Evolutionary conservation across 805 yeast genomes (phyloP).

Genomic region (Starmerella bombicola): DNA sequence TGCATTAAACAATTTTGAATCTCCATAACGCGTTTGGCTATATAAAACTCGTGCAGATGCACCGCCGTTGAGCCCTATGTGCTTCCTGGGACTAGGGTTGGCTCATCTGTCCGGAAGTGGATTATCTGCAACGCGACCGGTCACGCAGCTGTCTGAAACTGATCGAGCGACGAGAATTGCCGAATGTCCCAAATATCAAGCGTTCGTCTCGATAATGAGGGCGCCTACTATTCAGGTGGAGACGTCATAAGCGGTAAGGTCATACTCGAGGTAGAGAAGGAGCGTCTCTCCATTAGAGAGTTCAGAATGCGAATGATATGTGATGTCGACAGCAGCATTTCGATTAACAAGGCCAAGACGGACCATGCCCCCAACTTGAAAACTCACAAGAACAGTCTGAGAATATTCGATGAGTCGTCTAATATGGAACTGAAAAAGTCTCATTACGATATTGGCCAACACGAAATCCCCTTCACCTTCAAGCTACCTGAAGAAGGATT

Average conservation of each 20-base stretch:
- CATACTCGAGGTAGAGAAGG: slow-evolving; percentile 5
- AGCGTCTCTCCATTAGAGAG: slow-evolving; percentile 9
- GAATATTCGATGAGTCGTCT: slow-evolving; percentile 5
- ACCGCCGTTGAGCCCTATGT: too few species aligned
- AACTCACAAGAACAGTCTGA: slow-evolving; percentile 1
- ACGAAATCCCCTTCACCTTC: slow-evolving; percentile 9
- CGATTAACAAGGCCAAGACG: neutral
- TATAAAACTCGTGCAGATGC: too few species aligned
- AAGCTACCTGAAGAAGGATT: slow-evolving; percentile 6
- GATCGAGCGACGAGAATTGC: too few species aligned
- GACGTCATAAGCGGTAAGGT: slow-evolving; percentile 15
- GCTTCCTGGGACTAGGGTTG: too few species aligned
- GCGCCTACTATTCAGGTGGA: slow-evolving; percentile 12
- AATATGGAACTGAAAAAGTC: neutral
- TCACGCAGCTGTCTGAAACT: too few species aligned
- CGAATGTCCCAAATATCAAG: too few species aligned
- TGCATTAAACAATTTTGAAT: too few species aligned
- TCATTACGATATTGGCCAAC: slow-evolving; percentile 4
- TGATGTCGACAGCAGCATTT: slow-evolving; percentile 11
- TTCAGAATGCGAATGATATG: slow-evolving; percentile 13
- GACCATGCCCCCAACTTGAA: neutral
- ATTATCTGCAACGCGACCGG: too few species aligned
- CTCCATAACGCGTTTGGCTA: too few species aligned
- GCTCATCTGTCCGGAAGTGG: too few species aligned
- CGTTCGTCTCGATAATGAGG: slow-evolving; percentile 10